Conservation (phyloP, 163 green algal species). For the Scenedesmus sp. region DNA sequence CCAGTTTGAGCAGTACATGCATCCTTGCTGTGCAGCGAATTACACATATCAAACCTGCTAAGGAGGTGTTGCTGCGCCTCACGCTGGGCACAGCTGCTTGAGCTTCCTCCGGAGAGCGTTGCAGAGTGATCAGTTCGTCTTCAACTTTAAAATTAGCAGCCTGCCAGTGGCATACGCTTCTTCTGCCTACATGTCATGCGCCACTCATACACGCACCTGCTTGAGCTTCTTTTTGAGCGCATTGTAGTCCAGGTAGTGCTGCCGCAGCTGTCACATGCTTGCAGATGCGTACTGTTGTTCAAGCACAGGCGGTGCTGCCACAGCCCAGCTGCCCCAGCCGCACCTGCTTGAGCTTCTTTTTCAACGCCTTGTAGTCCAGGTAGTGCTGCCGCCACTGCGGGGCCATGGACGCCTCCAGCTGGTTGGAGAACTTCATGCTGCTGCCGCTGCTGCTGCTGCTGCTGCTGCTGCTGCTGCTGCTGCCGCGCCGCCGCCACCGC, state of each 20-base stretch:
- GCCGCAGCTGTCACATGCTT: background rate
- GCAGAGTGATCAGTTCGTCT: too few species aligned
- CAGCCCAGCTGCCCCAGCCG: background rate
- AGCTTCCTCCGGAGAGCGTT: too few species aligned
- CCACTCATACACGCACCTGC: slow-evolving; percentile 37
- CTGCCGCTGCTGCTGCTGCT: background rate
- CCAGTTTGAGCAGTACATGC: background rate
- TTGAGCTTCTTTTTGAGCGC: slow-evolving; percentile 54
- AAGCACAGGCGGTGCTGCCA: too few species aligned
- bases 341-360: slow-evolving; percentile 54
- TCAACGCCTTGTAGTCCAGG: slow-evolving; percentile 55
- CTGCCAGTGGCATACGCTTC: too few species aligned
- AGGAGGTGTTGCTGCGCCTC: too few species aligned
- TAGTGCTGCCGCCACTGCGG: slow-evolving; percentile 47
- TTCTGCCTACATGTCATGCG: too few species aligned
- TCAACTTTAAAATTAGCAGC: too few species aligned
- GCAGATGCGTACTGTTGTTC: too few species aligned
- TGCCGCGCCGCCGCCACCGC: background rate
- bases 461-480: background rate
- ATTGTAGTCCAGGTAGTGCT: slow-evolving; percentile 53
- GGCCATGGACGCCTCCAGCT: background rate
- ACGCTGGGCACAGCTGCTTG: too few species aligned
- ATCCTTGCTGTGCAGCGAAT: too few species aligned
- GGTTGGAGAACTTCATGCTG: slow-evolving; percentile 41
- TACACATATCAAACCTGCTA: too few species aligned